A percentile compares a stretch with the other conserved stretches of the same genome.
These are phyloP conservation scores for Daedalea quercina DNA, from an alignment of 768 basidiomycete species.

Conservation along the genomic window DNA sequence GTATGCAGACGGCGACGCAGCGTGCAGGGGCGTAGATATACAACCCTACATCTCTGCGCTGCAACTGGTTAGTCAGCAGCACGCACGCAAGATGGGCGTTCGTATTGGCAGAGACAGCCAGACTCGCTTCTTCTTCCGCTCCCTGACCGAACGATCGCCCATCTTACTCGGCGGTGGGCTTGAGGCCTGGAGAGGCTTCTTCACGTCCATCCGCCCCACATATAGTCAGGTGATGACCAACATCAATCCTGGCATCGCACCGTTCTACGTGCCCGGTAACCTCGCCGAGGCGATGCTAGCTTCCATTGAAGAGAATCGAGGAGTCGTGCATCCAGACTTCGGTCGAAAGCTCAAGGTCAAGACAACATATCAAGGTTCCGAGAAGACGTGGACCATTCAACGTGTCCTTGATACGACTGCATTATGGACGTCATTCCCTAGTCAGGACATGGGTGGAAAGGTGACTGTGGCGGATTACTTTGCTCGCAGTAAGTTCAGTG, in stretches of 20 bases:
- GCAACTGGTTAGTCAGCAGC: constrained; percentile 53
- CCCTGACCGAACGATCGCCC: constrained; percentile 2
- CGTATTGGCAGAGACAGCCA: constrained; percentile 51
- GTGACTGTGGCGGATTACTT: constrained; percentile 62
- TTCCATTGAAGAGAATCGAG: constrained; percentile 34
- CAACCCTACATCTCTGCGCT: constrained; percentile 52
- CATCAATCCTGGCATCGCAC: constrained; percentile 42
- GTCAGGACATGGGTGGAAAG: constrained; percentile 43
- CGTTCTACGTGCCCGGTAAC: constrained; percentile 51
- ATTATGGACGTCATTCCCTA: constrained; percentile 36
- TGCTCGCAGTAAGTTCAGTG: constrained; percentile 39
- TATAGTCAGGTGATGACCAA: constrained; percentile 43
- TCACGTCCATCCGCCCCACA: constrained; percentile 39
- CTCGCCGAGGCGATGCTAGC: constrained; percentile 48
- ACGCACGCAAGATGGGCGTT: constrained; percentile 45
- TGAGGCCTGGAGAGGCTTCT: constrained; percentile 41
- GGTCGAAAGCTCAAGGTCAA: constrained; percentile 48
- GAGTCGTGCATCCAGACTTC: constrained; percentile 40
- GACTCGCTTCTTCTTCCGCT: constrained; percentile 44
- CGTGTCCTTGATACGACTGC: constrained; percentile 10
- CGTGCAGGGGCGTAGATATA: constrained; percentile 49
- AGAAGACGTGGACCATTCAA: constrained; percentile 33
- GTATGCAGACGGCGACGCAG: constrained; percentile 45
- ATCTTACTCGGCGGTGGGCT: constrained; percentile 26
- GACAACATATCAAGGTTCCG: constrained; percentile 47